phyloP scores from a whole-genome alignment of 352 stramenopile genomes.

The Peronosclerospora sorghi region DNA sequence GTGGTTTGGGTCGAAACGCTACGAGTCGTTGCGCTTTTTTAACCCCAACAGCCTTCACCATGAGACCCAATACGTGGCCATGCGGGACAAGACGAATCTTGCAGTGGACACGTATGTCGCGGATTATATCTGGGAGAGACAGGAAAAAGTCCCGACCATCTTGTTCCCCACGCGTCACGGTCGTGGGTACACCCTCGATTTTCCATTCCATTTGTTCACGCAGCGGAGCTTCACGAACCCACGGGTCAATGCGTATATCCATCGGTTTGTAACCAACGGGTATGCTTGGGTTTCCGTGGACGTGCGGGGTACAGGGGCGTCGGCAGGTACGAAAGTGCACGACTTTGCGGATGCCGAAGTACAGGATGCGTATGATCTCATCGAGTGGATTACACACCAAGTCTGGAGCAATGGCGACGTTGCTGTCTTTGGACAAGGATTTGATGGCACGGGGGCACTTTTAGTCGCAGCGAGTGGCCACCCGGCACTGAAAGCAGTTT shows the following conservation, averaged over 20 bases:
- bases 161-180: conserved; percentile 69
- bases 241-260: conserved; percentile 59
- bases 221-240: conserved; percentile 72
- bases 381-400: conserved; percentile 75
- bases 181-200: conserved; percentile 68
- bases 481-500: conserved; percentile 57
- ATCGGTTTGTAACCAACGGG: conserved; percentile 57
- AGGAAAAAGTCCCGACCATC: conserved; percentile 54
- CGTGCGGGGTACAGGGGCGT: conserved; percentile 66
- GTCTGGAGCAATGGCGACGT: conserved; percentile 75
- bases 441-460: conserved; percentile 60
- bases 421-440: conserved; percentile 51
- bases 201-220: conserved; percentile 65
- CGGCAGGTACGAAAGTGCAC: conserved; percentile 41
- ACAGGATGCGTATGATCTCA: conserved; percentile 60
- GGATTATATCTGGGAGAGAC: conserved; percentile 45
- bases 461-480: conserved; percentile 49
- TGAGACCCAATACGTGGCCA: conserved; percentile 61
- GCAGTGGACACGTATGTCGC: conserved; percentile 66
- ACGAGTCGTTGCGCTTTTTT: conserved; percentile 68
- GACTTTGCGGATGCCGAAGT: conserved; percentile 66
- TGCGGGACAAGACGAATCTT: conserved; percentile 58
- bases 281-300: conserved; percentile 75
- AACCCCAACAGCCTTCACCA: conserved; percentile 59
- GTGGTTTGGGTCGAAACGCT: conserved; percentile 48